phyloP scores from a whole-genome alignment of 2,329 filamentous ascomycete genomes.

The Teratosphaeria zuluensis region DNA sequence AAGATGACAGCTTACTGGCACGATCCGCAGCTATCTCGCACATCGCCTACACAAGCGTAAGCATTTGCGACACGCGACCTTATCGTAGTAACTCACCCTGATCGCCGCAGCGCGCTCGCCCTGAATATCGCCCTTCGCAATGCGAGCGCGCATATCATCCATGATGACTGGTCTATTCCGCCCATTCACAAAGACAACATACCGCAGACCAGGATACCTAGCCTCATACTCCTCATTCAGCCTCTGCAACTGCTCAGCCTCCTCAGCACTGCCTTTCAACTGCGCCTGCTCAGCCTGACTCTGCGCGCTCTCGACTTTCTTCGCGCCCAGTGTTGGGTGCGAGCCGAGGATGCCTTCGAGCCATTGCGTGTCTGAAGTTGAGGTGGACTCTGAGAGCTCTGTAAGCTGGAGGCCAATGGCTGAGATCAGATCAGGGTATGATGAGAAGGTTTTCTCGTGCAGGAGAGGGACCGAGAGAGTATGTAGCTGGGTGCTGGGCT shows the following conservation, averaged over 20 bases:
- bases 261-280: constrained; percentile 47
- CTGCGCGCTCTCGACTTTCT: constrained; percentile 71
- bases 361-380: constrained; percentile 42
- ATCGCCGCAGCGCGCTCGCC: constrained; percentile 65
- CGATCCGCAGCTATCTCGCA: constrained; percentile 80
- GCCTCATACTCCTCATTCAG: constrained; percentile 73
- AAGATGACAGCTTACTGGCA: constrained; percentile 49
- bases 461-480: constrained; percentile 59
- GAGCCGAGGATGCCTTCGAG: constrained; percentile 67
- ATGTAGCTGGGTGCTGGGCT: constrained; percentile 68
- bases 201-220: constrained; percentile 72
- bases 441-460: constrained; percentile 48
- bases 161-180: constrained; percentile 64
- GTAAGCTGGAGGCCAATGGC: constrained; percentile 55
- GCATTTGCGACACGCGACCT: neutral
- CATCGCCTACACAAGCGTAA: constrained; percentile 56
- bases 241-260: constrained; percentile 46
- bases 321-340: constrained; percentile 74
- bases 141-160: constrained; percentile 68
- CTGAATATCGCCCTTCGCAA: constrained; percentile 55
- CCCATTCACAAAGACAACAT: constrained; percentile 88
- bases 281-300: constrained; percentile 75
- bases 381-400: constrained; percentile 45
- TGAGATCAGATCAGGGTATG: constrained; percentile 61
- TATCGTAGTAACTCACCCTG: constrained; percentile 44